These are phyloP conservation scores for Orbilia blumenaviensis DNA, from an alignment of 2,329 filamentous ascomycete species.

Conservation along the genomic window DNA sequence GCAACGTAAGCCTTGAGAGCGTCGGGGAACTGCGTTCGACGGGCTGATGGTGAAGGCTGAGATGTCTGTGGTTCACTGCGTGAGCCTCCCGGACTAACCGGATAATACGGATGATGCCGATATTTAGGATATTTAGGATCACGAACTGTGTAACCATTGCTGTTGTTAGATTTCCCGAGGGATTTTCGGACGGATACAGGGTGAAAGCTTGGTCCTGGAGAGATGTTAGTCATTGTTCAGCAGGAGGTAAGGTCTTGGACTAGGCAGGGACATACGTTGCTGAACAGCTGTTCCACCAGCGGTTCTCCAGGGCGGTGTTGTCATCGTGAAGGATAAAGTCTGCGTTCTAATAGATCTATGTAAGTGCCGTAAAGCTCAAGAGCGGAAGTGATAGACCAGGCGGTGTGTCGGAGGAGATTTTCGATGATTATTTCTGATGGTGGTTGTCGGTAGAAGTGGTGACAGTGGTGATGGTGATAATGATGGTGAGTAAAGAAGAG, in stretches of 20 bases:
- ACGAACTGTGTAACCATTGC: slow-evolving; percentile 28
- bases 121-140: slow-evolving; percentile 1
- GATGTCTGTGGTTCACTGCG: slow-evolving; percentile 5
- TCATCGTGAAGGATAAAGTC: slow-evolving; percentile 33
- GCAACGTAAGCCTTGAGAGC: slow-evolving; percentile 58
- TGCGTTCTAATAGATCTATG: slow-evolving; percentile 48
- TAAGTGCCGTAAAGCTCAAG: slow-evolving; percentile 14
- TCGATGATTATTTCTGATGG: slow-evolving; percentile 24
- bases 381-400: slow-evolving; percentile 49
- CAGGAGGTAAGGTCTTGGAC: neutral
- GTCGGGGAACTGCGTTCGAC: slow-evolving; percentile 56
- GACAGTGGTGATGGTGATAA: slow-evolving; percentile 2
- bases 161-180: slow-evolving; percentile 23
- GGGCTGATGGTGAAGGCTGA: slow-evolving; percentile 13
- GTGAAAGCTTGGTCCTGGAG: slow-evolving; percentile 41
- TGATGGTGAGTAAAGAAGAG: neutral
- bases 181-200: slow-evolving; percentile 44
- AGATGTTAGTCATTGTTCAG: slow-evolving; percentile 10
- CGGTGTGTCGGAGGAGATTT: slow-evolving; percentile 9
- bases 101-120: slow-evolving; percentile 19
- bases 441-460: neutral
- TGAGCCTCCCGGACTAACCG: slow-evolving; percentile 15
- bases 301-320: slow-evolving; percentile 48
- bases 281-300: slow-evolving; percentile 46
- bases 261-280: slow-evolving; percentile 24